Conservation (phyloP, 192 early-diverging fungal genomes). For the Coemansia sp. region DNA sequence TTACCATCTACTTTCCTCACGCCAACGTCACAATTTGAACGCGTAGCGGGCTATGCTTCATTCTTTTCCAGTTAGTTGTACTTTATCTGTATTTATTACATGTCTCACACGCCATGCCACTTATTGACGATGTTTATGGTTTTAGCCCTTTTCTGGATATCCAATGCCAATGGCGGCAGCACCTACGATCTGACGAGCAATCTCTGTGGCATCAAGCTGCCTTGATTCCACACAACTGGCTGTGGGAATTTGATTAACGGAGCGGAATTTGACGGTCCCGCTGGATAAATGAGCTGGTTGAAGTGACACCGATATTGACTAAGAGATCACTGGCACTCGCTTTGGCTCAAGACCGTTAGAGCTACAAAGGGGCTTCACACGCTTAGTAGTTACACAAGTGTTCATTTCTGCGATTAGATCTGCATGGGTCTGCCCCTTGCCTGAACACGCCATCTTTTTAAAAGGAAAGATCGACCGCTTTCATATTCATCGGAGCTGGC, state of each 20-base stretch:
- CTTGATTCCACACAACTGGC: too few species aligned
- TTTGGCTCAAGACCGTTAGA: neutral
- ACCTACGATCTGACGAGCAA: neutral
- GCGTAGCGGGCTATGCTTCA: neutral
- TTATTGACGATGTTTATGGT: neutral
- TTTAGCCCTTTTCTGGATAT: neutral
- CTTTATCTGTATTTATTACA: neutral
- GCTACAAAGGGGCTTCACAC: neutral
- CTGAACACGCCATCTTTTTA: constrained; percentile 7
- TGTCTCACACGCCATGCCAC: neutral
- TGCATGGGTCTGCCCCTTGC: neutral
- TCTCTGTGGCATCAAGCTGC: neutral
- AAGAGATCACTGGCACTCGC: too few species aligned
- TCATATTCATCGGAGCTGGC: neutral
- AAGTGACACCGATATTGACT: too few species aligned
- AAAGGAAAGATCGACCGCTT: neutral
- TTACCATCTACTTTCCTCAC: constrained; percentile 19
- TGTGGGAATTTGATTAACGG: too few species aligned
- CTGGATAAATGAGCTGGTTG: too few species aligned
- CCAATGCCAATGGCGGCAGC: too few species aligned
- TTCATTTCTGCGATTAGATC: neutral
- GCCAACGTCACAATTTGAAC: constrained; percentile 15
- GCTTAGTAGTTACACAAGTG: neutral
- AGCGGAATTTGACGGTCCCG: too few species aligned
- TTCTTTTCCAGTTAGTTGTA: neutral